phyloP scores from a whole-genome alignment of 495 filamentous ascomycete genomes.

The Hypoxylon fragiforme region DNA sequence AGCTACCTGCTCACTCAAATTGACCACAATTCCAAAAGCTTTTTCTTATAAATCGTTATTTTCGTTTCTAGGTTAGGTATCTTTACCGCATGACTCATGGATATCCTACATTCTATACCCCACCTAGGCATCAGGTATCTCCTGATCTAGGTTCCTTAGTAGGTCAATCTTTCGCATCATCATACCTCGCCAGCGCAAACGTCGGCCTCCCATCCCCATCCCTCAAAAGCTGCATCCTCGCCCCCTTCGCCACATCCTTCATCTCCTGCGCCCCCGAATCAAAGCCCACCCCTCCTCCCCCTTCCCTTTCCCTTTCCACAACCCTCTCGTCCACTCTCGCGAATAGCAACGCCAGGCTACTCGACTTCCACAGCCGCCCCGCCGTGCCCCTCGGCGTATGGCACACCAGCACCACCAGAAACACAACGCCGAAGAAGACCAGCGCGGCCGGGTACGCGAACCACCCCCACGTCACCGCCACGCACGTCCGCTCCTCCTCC shows the following conservation, averaged over 20 bases:
- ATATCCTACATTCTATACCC: too few species aligned
- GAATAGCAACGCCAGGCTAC: neutral
- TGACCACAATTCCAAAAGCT: too few species aligned
- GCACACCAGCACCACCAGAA: neutral
- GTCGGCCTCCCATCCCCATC: neutral
- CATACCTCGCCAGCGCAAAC: too few species aligned
- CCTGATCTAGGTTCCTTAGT: too few species aligned
- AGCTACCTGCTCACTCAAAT: too few species aligned
- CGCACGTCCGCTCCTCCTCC: neutral
- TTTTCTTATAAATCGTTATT: too few species aligned
- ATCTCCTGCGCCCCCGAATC: neutral
- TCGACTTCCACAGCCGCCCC: neutral
- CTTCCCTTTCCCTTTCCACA: too few species aligned
- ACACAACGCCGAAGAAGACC: neutral
- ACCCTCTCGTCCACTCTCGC: neutral
- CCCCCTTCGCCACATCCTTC: neutral
- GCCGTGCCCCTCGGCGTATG: neutral
- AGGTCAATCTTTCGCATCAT: too few species aligned
- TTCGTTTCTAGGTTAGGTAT: too few species aligned
- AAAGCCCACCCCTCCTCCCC: neutral
- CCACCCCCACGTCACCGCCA: neutral
- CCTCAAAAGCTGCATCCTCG: neutral
- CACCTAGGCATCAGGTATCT: too few species aligned
- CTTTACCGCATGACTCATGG: too few species aligned
- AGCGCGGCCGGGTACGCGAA: neutral